These are phyloP conservation scores for Pythium dissimile DNA, from an alignment of 352 stramenopile species.

Conservation along the genomic window DNA sequence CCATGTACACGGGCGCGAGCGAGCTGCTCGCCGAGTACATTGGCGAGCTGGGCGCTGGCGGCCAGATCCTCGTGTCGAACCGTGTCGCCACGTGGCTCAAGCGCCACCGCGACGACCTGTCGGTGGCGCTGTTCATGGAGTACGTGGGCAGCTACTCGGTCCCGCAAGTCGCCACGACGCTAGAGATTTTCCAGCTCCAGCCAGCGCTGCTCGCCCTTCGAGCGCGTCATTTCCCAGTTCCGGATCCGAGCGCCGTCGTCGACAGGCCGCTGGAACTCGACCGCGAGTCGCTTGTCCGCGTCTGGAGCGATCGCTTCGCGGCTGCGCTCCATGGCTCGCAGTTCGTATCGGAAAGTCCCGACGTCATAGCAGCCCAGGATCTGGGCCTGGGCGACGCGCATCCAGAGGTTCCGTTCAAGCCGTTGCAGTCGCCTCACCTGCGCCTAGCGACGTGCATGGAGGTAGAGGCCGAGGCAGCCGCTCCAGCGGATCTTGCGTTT, in stretches of 20 bases:
- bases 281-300: neutral
- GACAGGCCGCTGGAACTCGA: neutral
- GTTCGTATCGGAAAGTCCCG: too few relatives aligned
- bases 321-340: too few relatives aligned
- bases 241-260: too few relatives aligned
- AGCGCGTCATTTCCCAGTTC: neutral
- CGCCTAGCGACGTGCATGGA: too few relatives aligned
- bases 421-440: too few relatives aligned
- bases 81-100: conserved; percentile 28
- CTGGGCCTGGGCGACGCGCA: too few relatives aligned
- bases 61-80: conserved; percentile 27
- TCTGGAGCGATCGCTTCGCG: neutral
- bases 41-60: conserved; percentile 20
- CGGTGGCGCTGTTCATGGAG: conserved; percentile 21
- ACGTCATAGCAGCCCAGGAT: too few relatives aligned
- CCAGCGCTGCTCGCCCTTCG: conserved; percentile 12
- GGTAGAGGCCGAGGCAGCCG: too few relatives aligned
- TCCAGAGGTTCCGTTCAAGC: too few relatives aligned
- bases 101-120: conserved; percentile 5
- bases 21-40: conserved; percentile 22
- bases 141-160: conserved; percentile 30
- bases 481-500: too few relatives aligned
- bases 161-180: conserved; percentile 30
- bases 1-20: conserved; percentile 22
- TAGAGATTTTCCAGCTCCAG: conserved; percentile 39